phyloP scores from a whole-genome alignment of 495 filamentous ascomycete species.

The Aspergillus conjunctus region DNA sequence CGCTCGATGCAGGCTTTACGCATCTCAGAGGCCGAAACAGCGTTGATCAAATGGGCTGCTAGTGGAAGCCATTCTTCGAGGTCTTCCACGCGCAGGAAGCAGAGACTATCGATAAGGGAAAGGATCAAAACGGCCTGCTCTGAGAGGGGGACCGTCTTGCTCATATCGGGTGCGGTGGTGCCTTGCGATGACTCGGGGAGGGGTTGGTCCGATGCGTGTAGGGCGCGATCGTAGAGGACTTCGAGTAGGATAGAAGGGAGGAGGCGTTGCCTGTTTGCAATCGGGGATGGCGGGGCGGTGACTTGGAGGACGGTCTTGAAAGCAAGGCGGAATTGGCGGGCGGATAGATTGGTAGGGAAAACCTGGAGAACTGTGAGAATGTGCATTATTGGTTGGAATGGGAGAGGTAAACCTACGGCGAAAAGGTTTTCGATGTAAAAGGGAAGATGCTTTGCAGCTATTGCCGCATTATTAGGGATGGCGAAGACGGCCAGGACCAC shows the following conservation, averaged over 20 bases:
- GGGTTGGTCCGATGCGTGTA: constrained; percentile 53
- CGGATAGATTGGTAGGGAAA: constrained; percentile 81
- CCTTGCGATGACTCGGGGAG: constrained; percentile 43
- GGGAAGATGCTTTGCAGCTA: constrained; percentile 74
- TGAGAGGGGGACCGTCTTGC: constrained; percentile 54
- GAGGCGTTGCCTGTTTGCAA: constrained; percentile 70
- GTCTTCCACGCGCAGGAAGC: constrained; percentile 66
- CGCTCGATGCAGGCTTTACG: constrained; percentile 66
- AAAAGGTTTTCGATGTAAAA: constrained; percentile 88
- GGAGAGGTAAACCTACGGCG: constrained; percentile 44
- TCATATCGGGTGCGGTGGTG: constrained; percentile 32
- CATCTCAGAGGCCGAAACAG: constrained; percentile 61
- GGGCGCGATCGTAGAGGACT: constrained; percentile 69
- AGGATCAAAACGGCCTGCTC: constrained; percentile 81
- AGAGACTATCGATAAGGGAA: constrained; percentile 80
- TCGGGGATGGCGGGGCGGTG: constrained; percentile 75
- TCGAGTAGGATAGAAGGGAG: constrained; percentile 81
- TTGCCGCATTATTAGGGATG: constrained; percentile 69
- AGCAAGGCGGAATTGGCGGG: constrained; percentile 88
- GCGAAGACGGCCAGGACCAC: constrained; percentile 81
- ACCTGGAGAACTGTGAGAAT: constrained; percentile 41
- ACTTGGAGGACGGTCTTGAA: constrained; percentile 88
- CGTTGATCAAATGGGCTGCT: constrained; percentile 66
- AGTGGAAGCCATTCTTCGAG: constrained; percentile 79
- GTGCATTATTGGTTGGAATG: constrained; percentile 9